These are phyloP conservation scores for Talaromyces sp. DNA, from an alignment of 2,329 filamentous ascomycete genomes.

Conservation along the genomic window DNA sequence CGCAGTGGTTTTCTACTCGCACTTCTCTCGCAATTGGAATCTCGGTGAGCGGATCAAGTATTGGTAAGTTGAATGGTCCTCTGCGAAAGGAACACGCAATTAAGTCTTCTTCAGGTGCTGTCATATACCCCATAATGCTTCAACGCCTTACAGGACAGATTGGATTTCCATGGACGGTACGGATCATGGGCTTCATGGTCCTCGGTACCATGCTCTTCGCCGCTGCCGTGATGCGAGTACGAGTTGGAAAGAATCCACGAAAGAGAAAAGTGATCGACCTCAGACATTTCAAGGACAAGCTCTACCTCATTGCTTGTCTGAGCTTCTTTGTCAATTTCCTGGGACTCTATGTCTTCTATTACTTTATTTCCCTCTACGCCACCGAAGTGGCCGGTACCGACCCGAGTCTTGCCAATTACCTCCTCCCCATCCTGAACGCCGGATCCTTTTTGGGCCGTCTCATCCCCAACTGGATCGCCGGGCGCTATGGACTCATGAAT, in stretches of 20 bases:
- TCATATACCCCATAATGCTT: constrained; percentile 48
- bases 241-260: constrained; percentile 5
- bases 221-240: constrained; percentile 5
- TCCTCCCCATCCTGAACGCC: constrained; percentile 62
- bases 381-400: constrained; percentile 37
- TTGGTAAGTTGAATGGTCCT: constrained; percentile 9
- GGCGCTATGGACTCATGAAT: constrained; percentile 10
- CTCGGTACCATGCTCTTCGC: constrained; percentile 7
- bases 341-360: constrained; percentile 9
- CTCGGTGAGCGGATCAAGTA: constrained; percentile 7
- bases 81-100: constrained; percentile 9
- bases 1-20: background rate
- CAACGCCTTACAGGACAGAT: constrained; percentile 50
- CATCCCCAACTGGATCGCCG: constrained; percentile 39
- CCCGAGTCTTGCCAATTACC: constrained; percentile 49
- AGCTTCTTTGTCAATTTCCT: constrained; percentile 7
- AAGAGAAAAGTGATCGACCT: constrained; percentile 9
- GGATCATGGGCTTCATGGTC: constrained; percentile 9
- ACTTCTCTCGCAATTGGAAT: constrained; percentile 3
- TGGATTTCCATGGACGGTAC: constrained; percentile 23
- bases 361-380: constrained; percentile 7
- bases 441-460: constrained; percentile 51
- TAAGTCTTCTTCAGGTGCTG: constrained; percentile 9
- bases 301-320: constrained; percentile 4
- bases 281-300: constrained; percentile 5